Percentiles rank a stretch among this genome's conserved stretches.
phyloP scores from a whole-genome alignment of 352 stramenopile genomes.

The Globisporangium apiculatum region DNA sequence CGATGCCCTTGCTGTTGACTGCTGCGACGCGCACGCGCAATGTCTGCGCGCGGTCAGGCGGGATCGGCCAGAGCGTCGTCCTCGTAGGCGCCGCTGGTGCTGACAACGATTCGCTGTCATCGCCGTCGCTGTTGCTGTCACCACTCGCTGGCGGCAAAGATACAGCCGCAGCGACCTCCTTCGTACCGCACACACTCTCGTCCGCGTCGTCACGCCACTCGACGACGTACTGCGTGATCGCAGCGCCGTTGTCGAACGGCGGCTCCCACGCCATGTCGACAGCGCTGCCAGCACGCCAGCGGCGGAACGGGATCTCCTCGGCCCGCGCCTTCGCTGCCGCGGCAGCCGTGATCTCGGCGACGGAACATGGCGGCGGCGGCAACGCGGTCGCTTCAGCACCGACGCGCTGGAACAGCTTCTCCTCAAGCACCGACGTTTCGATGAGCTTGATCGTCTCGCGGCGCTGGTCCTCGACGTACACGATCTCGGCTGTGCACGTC shows the following conservation, averaged over 20 bases:
- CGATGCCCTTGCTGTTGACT: constrained; percentile 52
- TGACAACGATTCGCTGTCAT: neutral
- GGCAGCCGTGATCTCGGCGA: constrained; percentile 39
- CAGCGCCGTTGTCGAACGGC: constrained; percentile 48
- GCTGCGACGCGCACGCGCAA: constrained; percentile 50
- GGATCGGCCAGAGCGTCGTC: constrained; percentile 67
- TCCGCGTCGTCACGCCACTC: constrained; percentile 62
- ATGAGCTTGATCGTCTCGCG: constrained; percentile 65
- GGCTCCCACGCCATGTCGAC: constrained; percentile 66
- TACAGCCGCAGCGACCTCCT: neutral
- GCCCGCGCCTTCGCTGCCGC: constrained; percentile 26
- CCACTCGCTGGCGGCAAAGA: no score
- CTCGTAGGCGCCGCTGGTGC: constrained; percentile 17
- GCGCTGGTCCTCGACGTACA: constrained; percentile 57
- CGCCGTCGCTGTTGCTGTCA: neutral
- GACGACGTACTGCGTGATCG: constrained; percentile 56
- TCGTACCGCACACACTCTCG: constrained; percentile 17
- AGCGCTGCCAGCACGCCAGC: constrained; percentile 61
- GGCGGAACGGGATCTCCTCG: constrained; percentile 50
- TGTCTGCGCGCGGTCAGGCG: constrained; percentile 26
- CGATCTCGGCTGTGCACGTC: constrained; percentile 47
- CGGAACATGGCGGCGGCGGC: constrained; percentile 11
- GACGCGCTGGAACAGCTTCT: constrained; percentile 16
- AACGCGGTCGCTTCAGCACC: neutral
- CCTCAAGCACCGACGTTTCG: constrained; percentile 20